Evolutionary conservation across 2,329 filamentous ascomycete genomes (phyloP), one percentile per base, ranked within the genome.

Genomic region (Aphanoascus verrucosus): DNA sequence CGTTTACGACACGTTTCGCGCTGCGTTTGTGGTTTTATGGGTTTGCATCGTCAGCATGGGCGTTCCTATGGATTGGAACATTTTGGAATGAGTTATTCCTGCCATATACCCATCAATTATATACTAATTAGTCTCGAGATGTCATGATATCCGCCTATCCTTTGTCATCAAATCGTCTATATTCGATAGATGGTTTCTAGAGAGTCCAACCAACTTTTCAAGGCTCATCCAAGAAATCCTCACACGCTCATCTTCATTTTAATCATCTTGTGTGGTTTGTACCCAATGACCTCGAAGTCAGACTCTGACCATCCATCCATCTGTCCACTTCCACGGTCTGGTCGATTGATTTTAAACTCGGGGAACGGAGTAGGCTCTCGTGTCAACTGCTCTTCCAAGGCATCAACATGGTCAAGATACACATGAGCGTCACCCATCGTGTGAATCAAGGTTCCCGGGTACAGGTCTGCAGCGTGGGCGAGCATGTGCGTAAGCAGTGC

Each of bases 351-450:
- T 59, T 84, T 80, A 55, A 98, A 66, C 47, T 80, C 81, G 0
- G 93, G 93, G 61, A 97, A 97, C 0, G 81, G 78, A 9, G 82
- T 79, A 23, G 93, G 93, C 65, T 90, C 85, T 6, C 93, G 76
- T 65, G 81, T 78, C 34, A 97, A 67, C 72, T 98, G 93, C 53
- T 81, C 78, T 64, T 85, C 79, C 55, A 98, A 74, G 11, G 93
- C 90, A 52, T 94, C 89, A 6, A 94, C 80, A 67, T 98, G 93
- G 67, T 98, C 91, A 6, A 85, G 72, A 70, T 98, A 98, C 1
- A 98, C 84, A 69, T 98, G 93, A n/a, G 91, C 88, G 69, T 98
- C 93, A 12, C 93, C 93, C 89, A 98, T 94, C 47, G 89, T 89
- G 69, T 97, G 93, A 38, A 89, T 93, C 57, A 98, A 77, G 49